Evolutionary conservation across 768 basidiomycete genomes (phyloP).

Genomic region (Stropharia rugosoannulata): DNA sequence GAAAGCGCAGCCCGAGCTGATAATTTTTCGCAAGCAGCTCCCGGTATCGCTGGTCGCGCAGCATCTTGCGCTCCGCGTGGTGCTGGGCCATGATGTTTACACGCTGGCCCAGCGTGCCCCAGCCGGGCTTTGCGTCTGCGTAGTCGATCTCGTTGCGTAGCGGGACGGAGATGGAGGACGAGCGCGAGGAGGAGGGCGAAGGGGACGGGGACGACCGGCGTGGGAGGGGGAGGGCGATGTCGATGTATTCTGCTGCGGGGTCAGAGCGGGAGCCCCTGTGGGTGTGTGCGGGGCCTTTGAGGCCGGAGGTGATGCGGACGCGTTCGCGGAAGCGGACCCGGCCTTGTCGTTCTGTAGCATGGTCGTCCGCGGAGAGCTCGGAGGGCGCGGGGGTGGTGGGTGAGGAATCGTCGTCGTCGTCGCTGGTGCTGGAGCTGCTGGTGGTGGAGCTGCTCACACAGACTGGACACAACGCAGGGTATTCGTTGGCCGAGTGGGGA

Average conservation of each 20-base stretch:
- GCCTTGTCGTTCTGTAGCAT: slow-evolving; percentile 5
- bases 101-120: slow-evolving; percentile 63
- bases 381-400: slow-evolving; percentile 8
- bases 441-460: not conserved
- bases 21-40: slow-evolving; percentile 10
- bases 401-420: slow-evolving; percentile 17
- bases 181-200: slow-evolving; percentile 61
- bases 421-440: slow-evolving; percentile 14
- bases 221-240: no score
- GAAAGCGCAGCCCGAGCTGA: slow-evolving; percentile 6
- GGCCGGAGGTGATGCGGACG: slow-evolving; percentile 74
- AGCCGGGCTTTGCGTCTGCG: slow-evolving; percentile 44
- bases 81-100: slow-evolving; percentile 38
- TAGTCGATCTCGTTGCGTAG: slow-evolving; percentile 58
- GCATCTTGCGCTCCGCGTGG: slow-evolving; percentile 18
- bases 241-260: slow-evolving; percentile 5
- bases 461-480: not conserved
- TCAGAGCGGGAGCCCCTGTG: slow-evolving; percentile 14
- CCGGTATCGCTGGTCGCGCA: slow-evolving; percentile 12
- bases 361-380: not conserved
- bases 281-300: slow-evolving; percentile 45
- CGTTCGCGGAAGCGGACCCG: slow-evolving; percentile 71
- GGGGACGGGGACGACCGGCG: slow-evolving; percentile 27
- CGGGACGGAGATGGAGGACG: slow-evolving; percentile 82
- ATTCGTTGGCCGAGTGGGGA: not conserved